Conservation (phyloP, 495 filamentous ascomycete genomes). For the Penicillium herquei region DNA sequence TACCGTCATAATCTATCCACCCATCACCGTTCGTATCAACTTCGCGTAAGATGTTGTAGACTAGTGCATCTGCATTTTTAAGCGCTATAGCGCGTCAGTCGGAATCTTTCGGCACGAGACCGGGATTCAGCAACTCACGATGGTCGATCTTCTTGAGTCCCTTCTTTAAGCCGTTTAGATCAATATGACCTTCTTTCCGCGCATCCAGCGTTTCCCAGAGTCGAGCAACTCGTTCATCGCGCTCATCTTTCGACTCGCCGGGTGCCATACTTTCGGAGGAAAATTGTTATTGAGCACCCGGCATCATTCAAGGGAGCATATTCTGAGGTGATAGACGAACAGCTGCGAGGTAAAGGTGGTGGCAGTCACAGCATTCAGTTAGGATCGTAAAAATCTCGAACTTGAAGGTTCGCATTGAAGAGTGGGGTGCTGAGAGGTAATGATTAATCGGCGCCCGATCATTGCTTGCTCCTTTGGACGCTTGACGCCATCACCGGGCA, state of each 20-base stretch:
- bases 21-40: slow-evolving; percentile 88
- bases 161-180: slow-evolving; percentile 76
- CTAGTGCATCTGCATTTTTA: slow-evolving; percentile 88
- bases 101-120: slow-evolving; percentile 25
- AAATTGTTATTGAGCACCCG: slow-evolving; percentile 40
- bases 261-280: slow-evolving; percentile 40
- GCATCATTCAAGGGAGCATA: slow-evolving; percentile 35
- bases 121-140: slow-evolving; percentile 57
- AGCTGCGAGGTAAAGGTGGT: not conserved
- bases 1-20: slow-evolving; percentile 85
- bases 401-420: slow-evolving; percentile 8
- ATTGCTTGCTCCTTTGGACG: slow-evolving; percentile 31
- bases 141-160: slow-evolving; percentile 89
- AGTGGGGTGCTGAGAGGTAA: slow-evolving; percentile 15
- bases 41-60: slow-evolving; percentile 70
- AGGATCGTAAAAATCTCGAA: slow-evolving; percentile 5
- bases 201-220: slow-evolving; percentile 82
- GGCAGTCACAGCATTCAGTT: not conserved
- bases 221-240: slow-evolving; percentile 72
- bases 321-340: slow-evolving; percentile 3
- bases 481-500: slow-evolving; percentile 35
- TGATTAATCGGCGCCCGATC: slow-evolving; percentile 37
- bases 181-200: slow-evolving; percentile 70
- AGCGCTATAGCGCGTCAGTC: slow-evolving; percentile 55
- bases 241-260: slow-evolving; percentile 66